Evolutionary conservation across 495 filamentous ascomycete genomes (phyloP).

Genomic region (Penicillium canariense): DNA sequence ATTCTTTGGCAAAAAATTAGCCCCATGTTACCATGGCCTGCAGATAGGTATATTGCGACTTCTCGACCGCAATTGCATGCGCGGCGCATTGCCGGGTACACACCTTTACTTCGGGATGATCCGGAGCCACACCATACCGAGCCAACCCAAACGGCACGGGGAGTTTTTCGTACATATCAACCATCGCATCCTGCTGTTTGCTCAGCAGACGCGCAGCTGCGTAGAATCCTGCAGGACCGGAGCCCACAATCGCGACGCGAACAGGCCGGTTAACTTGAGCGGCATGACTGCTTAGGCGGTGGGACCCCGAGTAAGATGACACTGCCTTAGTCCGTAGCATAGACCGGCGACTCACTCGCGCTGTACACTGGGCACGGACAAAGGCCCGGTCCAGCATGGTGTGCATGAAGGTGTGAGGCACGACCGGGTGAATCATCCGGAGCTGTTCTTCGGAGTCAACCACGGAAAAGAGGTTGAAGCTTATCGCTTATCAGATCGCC

Average conservation of each 20-base stretch:
- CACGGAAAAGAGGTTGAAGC: neutral
- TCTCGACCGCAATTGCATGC: neutral
- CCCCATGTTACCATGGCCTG: neutral
- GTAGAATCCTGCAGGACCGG: slow-evolving; percentile 95
- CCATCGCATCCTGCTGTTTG: slow-evolving; percentile 63
- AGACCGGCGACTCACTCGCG: slow-evolving; percentile 14
- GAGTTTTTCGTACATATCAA: slow-evolving; percentile 96
- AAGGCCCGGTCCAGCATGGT: slow-evolving; percentile 34
- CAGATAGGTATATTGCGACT: neutral
- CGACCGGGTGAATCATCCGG: neutral
- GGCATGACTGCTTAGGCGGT: slow-evolving; percentile 34
- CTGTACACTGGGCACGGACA: slow-evolving; percentile 37
- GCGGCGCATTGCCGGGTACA: slow-evolving; percentile 12
- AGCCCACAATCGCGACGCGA: slow-evolving; percentile 86
- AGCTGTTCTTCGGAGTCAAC: slow-evolving; percentile 1
- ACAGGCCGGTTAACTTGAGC: slow-evolving; percentile 52
- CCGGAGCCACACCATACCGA: slow-evolving; percentile 90
- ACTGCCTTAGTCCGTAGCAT: neutral
- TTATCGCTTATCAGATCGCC: slow-evolving; percentile 8
- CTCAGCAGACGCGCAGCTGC: slow-evolving; percentile 80
- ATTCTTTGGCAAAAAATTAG: slow-evolving; percentile 54
- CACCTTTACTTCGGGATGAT: slow-evolving; percentile 98
- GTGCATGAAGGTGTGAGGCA: neutral
- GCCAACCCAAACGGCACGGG: slow-evolving; percentile 92
- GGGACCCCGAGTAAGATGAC: slow-evolving; percentile 7